Evolutionary conservation across 1,139 yeast genomes (phyloP), one percentile per base, ranked within the genome.

Genomic region (Debaryomyces robertsiae): DNA sequence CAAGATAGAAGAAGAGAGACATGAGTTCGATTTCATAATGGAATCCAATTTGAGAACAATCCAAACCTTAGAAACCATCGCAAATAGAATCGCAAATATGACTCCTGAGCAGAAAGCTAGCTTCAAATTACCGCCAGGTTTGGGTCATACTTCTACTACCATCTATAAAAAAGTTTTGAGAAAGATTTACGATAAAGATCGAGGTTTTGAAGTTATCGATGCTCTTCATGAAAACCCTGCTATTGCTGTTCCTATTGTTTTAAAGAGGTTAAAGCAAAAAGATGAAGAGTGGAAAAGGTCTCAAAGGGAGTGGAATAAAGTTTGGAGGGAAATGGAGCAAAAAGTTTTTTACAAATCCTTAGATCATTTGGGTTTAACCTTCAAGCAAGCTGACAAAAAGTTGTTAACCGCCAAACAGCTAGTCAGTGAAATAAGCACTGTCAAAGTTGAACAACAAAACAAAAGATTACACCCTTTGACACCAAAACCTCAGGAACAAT

Each of bases 231-330:
- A 91, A 51, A 85, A 87, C 54, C 99, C 98, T 3, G 89, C 94
- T 2, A 81, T 90, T 43, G 95, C 98, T 1, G 95, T 93, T 14
- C 98, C 98, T 1, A 82, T 93, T 49, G 95, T 93, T 10, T 73
- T 93, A 59, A 86, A 85, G 55, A 79, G 98, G 58, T 78, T 93
- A 62, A 93, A 93, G 65, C 98, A 93, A 65, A 93, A 93, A 66
- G 98, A 94, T 61, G 98, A 93, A 65, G 98, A 93, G 64, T 93
- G 99, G 99, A 88, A 91, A 63, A 81, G 97, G 49, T 93, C 97
- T 1, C 98, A 93, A 57, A 80, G 98, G 53, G 98, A 94, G 63
- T 93, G 99, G 98, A 93, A 93, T 64, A 93, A 93, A 61, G 96
- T 91, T 19, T 93, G 99, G 99, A 82, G 98, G 57, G 98, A 93